These are phyloP conservation scores for Phytopythium sindhum DNA, from an alignment of 352 stramenopile species.

Conservation along the genomic window DNA sequence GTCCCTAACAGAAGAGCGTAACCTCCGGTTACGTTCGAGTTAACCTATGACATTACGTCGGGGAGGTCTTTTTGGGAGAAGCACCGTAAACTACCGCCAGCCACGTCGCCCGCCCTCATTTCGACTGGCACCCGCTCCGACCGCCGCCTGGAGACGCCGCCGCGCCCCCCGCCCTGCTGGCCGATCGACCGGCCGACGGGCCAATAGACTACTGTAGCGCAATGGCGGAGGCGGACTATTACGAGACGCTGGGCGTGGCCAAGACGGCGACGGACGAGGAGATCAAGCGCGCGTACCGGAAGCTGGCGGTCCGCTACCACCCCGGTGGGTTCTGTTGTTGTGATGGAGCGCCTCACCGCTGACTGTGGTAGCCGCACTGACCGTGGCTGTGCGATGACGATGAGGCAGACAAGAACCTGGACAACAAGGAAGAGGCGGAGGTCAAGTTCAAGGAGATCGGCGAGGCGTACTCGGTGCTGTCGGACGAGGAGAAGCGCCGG, in stretches of 20 bases:
- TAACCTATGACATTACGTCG: too few relatives aligned
- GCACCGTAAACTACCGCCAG: background rate
- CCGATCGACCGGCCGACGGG: background rate
- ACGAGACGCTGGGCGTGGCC: slow-evolving; percentile 63
- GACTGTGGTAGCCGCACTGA: background rate
- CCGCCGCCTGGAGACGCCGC: background rate
- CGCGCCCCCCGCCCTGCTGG: too few relatives aligned
- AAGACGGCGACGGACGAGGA: slow-evolving; percentile 73
- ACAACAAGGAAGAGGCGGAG: slow-evolving; percentile 85
- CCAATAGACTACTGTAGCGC: background rate
- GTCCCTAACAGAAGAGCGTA: background rate
- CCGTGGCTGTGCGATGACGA: background rate
- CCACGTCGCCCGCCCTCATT: background rate
- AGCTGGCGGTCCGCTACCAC: slow-evolving; percentile 86
- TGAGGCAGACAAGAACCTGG: slow-evolving; percentile 82
- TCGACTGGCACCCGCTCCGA: too few relatives aligned
- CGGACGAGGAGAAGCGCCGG: slow-evolving; percentile 82
- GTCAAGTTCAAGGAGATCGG: slow-evolving; percentile 90
- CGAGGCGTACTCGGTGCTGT: slow-evolving; percentile 90
- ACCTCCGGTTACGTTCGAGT: background rate
- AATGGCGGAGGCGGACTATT: slow-evolving; percentile 67
- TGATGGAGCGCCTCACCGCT: background rate
- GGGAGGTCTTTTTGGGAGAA: too few relatives aligned
- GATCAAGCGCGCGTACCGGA: slow-evolving; percentile 85
- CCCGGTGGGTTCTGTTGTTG: slow-evolving; percentile 53